Percentiles rank a stretch among this genome's conserved stretches.
These are phyloP conservation scores for Aspergillus neoniger DNA, from an alignment of 2,329 filamentous ascomycete species.

Conservation along the genomic window DNA sequence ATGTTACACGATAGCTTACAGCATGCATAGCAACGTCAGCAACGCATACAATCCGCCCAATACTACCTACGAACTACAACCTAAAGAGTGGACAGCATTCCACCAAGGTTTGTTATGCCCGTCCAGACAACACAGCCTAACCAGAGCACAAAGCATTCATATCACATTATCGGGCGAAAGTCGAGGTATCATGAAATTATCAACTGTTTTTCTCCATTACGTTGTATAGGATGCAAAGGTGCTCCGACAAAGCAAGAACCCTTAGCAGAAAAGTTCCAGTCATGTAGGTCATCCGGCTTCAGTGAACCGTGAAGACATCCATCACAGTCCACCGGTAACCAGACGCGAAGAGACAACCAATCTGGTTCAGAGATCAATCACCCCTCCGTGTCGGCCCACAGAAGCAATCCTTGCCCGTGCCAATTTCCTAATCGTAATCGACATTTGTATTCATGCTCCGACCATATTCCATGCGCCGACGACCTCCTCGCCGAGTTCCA, in stretches of 20 bases:
- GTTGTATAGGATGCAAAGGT: slow-evolving; percentile 31
- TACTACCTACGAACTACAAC: slow-evolving; percentile 2
- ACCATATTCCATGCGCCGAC: slow-evolving; percentile 17
- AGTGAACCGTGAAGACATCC: slow-evolving; percentile 19
- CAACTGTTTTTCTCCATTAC: slow-evolving; percentile 44
- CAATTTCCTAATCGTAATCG: slow-evolving; percentile 23
- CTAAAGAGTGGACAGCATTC: neutral
- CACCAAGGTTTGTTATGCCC: neutral
- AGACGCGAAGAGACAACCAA: slow-evolving; percentile 33
- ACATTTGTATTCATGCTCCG: slow-evolving; percentile 33
- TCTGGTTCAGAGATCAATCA: slow-evolving; percentile 15
- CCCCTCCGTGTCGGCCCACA: slow-evolving; percentile 35
- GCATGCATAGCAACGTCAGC: no score
- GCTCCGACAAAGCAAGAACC: slow-evolving; percentile 33
- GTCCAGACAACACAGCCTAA: neutral
- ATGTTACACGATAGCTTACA: neutral
- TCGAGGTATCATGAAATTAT: slow-evolving; percentile 31
- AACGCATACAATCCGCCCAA: neutral
- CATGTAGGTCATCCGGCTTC: slow-evolving; percentile 34
- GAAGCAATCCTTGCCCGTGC: slow-evolving; percentile 29
- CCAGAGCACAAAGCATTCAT: neutral
- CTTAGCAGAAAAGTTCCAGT: slow-evolving; percentile 28
- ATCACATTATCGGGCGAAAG: neutral
- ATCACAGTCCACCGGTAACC: slow-evolving; percentile 24
- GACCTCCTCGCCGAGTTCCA: neutral